phyloP scores from a whole-genome alignment of 768 basidiomycete genomes.

The Russula virescens region DNA sequence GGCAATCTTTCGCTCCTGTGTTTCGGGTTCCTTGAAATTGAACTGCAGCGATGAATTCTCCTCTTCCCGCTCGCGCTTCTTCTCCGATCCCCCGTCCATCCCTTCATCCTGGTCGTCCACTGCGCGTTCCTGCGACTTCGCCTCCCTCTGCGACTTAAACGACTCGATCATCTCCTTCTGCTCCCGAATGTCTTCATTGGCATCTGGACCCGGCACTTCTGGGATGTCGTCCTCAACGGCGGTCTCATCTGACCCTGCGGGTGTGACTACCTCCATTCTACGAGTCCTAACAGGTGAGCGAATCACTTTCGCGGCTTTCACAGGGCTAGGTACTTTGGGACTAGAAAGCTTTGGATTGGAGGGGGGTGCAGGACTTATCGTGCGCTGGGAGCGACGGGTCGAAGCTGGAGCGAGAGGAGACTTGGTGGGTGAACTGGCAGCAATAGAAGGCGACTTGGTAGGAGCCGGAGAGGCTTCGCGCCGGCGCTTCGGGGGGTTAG shows the following conservation, averaged over 20 bases:
- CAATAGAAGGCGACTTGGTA: constrained; percentile 34
- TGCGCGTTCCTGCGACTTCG: constrained; percentile 26
- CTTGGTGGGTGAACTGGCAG: constrained; percentile 22
- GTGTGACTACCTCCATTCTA: constrained; percentile 37
- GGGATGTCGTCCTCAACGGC: constrained; percentile 54
- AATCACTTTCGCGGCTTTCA: constrained; percentile 34
- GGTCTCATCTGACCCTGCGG: constrained; percentile 56
- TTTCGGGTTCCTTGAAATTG: constrained; percentile 63
- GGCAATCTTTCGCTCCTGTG: constrained; percentile 49
- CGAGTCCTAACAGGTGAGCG: constrained; percentile 34
- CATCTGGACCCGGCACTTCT: constrained; percentile 50
- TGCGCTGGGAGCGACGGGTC: constrained; percentile 40
- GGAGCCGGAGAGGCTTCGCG: constrained; percentile 66
- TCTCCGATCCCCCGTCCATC: constrained; percentile 14
- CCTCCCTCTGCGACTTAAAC: constrained; percentile 59
- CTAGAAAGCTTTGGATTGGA: constrained; percentile 37
- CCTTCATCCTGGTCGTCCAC: constrained; percentile 26
- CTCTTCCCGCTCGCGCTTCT: constrained; percentile 53
- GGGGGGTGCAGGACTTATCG: constrained; percentile 36
- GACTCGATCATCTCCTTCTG: constrained; percentile 71
- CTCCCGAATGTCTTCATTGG: constrained; percentile 67
- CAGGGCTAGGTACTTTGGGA: constrained; percentile 29
- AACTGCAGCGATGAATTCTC: constrained; percentile 49
- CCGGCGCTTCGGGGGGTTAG: constrained; percentile 33
- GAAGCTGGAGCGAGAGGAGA: constrained; percentile 26